These are phyloP conservation scores for Polytolypa hystricis DNA, from an alignment of 2,329 filamentous ascomycete species.

Conservation along the genomic window DNA sequence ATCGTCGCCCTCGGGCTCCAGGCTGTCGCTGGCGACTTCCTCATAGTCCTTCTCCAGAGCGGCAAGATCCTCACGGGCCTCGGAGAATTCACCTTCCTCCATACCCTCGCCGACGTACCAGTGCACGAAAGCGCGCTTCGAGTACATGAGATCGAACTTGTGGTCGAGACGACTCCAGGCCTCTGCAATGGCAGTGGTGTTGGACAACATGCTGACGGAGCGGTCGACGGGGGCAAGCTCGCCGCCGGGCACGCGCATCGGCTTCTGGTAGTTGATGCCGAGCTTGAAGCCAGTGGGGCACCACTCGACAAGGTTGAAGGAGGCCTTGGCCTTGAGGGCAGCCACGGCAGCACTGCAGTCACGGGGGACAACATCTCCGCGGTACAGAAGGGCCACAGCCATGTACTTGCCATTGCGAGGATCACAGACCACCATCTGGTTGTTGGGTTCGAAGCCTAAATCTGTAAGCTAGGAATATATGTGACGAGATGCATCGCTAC, in stretches of 20 bases:
- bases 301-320: slow-evolving; percentile 58
- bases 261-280: slow-evolving; percentile 56
- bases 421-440: slow-evolving; percentile 60
- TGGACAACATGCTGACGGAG: slow-evolving; percentile 52
- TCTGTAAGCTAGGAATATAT: slow-evolving; percentile 6
- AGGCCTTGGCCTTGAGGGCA: slow-evolving; percentile 52
- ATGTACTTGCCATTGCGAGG: slow-evolving; percentile 58
- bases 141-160: slow-evolving; percentile 62
- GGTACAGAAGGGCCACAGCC: slow-evolving; percentile 56
- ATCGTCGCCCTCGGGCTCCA: slow-evolving; percentile 51
- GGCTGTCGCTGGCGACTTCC: slow-evolving; percentile 63
- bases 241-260: slow-evolving; percentile 40
- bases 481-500: slow-evolving; percentile 7
- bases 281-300: slow-evolving; percentile 60
- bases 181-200: slow-evolving; percentile 56
- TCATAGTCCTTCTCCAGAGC: slow-evolving; percentile 81
- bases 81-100: slow-evolving; percentile 84
- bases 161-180: slow-evolving; percentile 54
- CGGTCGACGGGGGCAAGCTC: slow-evolving; percentile 46
- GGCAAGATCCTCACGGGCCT: slow-evolving; percentile 75
- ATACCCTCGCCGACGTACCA: slow-evolving; percentile 80
- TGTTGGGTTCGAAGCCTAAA: slow-evolving; percentile 53
- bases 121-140: slow-evolving; percentile 59
- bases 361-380: slow-evolving; percentile 53
- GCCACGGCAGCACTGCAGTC: slow-evolving; percentile 51